Base-by-base conservation (phyloP, 2,329 filamentous ascomycete species). In the Ophiostoma triangulosporum region DNA sequence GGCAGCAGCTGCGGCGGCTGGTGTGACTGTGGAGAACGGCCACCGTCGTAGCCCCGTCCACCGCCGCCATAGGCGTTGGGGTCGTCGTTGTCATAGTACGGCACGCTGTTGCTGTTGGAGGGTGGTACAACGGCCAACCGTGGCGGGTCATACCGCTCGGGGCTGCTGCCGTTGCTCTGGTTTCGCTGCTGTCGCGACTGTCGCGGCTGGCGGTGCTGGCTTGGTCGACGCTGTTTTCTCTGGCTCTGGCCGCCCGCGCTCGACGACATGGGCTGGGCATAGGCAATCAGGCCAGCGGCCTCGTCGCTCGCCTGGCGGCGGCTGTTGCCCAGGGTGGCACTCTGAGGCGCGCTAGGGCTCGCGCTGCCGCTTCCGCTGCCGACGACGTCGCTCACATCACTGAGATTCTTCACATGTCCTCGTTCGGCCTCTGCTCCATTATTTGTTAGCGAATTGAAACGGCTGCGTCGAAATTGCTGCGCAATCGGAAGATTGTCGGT, bases 401-500 rank as follows among this genome's bases (percentile, higher is more conserved):
- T 22, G 24, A 4, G 2, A 20, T 11, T 33, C 31, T 26, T 17
- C 33, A 17, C 35, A 24, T 14, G 14, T 15, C 8, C 51, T 38
- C 0, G 35, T 45, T 27, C 45, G 40, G 29, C 40, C 33, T 22
- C 22, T 43, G 38, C 32, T 24, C 50, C 48, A 32, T 49, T 40
- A 14, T 36, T 20, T 36, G 38, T 51, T 35, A 60, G 49, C 50
- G 53, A 59, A 51, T 59, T 57, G 55, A 62, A 64, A 11, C 59
- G 58, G 54, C 62, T 63, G 56, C 59, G 57, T 48, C 69, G 66
- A 57, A 69, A 70, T 56, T 70, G 61, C 29, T 61, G 63, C 2
- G 68, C 67, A 55, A 69, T 70, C 17, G 67, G 68, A 38, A 71
- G 60, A 43, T 68, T 65, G 40, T 68, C 68, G 29, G 68, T 68